phyloP scores from a whole-genome alignment of 2,329 filamentous ascomycete species.

The Didymella sp. region DNA sequence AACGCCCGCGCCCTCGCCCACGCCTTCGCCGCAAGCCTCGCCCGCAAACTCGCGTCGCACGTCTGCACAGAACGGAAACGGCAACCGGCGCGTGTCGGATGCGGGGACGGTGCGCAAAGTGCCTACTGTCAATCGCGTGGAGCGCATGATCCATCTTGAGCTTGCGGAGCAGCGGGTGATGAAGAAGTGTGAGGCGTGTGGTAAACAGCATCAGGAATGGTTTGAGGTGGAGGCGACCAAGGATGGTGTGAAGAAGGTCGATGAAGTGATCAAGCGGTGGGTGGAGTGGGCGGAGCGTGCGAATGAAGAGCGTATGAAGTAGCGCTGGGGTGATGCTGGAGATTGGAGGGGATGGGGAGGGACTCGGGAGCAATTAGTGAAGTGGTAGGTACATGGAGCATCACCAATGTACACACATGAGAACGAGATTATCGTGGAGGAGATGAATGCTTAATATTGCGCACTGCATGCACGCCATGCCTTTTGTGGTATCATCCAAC shows the following conservation, averaged over 20 bases:
- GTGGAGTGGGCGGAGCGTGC: constrained; percentile 75
- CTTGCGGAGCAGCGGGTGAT: constrained; percentile 67
- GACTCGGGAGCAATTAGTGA: no score
- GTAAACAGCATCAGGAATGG: constrained; percentile 90
- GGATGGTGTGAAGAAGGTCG: constrained; percentile 71
- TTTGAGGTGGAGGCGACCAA: constrained; percentile 84
- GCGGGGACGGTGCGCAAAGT: constrained; percentile 66
- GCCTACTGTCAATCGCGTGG: constrained; percentile 84
- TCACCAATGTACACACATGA: no score
- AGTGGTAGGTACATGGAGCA: no score
- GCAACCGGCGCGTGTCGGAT: constrained; percentile 33
- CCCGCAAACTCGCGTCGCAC: constrained; percentile 20
- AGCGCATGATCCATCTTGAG: constrained; percentile 89
- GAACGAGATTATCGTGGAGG: no score
- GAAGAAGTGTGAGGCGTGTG: constrained; percentile 76
- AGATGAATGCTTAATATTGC: constrained; percentile 7
- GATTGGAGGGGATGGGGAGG: no score
- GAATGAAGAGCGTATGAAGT: not conserved
- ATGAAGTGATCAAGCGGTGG: constrained; percentile 83
- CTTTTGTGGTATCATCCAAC: constrained; percentile 38
- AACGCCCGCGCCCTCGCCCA: constrained; percentile 33
- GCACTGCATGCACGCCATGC: constrained; percentile 9
- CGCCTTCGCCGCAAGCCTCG: constrained; percentile 35
- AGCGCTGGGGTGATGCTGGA: no score
- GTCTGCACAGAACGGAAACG: constrained; percentile 1